These are phyloP conservation scores for Verticillium alfalfae DNA, from an alignment of 2,329 filamentous ascomycete species.

Conservation along the genomic window DNA sequence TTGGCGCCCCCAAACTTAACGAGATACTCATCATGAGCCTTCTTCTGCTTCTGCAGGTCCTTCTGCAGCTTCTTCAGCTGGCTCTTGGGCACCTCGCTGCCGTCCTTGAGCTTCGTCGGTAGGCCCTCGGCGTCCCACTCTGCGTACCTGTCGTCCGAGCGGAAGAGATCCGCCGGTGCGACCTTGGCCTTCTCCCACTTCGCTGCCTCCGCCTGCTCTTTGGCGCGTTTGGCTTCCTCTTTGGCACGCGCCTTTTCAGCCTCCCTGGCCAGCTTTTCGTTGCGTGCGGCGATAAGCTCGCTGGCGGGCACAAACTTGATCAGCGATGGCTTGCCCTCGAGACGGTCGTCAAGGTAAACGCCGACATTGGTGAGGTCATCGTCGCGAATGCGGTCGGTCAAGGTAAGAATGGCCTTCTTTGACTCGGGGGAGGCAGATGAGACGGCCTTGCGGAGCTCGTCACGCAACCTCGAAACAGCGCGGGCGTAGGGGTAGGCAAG, in stretches of 20 bases:
- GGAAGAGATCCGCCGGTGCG: constrained; percentile 51
- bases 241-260: constrained; percentile 54
- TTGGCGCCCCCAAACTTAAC: constrained; percentile 8
- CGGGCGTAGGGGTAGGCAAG: constrained; percentile 51
- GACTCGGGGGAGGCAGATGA: constrained; percentile 38
- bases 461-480: constrained; percentile 50
- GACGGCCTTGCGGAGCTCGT: constrained; percentile 55
- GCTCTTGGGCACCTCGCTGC: constrained; percentile 71
- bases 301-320: constrained; percentile 60
- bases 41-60: constrained; percentile 88
- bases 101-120: constrained; percentile 71
- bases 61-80: constrained; percentile 78
- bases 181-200: constrained; percentile 54
- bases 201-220: constrained; percentile 46
- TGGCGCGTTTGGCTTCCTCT: constrained; percentile 46
- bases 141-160: constrained; percentile 53
- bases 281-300: constrained; percentile 51
- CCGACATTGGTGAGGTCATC: constrained; percentile 74
- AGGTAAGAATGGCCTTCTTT: constrained; percentile 66
- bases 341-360: constrained; percentile 82
- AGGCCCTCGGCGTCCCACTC: constrained; percentile 81
- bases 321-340: constrained; percentile 61
- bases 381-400: constrained; percentile 80
- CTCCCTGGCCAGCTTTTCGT: constrained; percentile 55
- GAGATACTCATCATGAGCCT: constrained; percentile 62